A percentile compares a stretch with the other conserved stretches of the same genome.
These are phyloP conservation scores for Penicillium paxilli DNA, from an alignment of 495 filamentous ascomycete genomes.

Conservation along the genomic window DNA sequence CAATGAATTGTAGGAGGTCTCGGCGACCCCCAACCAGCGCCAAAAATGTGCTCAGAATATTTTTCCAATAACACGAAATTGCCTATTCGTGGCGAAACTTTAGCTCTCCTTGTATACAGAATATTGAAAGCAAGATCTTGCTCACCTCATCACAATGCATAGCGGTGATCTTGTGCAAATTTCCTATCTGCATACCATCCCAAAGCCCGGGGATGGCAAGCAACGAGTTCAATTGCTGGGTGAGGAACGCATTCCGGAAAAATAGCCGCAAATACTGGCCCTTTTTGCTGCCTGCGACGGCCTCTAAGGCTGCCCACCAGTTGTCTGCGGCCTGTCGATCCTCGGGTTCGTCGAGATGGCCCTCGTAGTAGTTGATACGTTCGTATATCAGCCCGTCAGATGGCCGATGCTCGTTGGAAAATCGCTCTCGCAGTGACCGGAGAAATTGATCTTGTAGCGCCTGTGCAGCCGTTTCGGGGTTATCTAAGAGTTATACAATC, in stretches of 20 bases:
- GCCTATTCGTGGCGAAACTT: no score
- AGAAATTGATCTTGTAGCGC: conserved; percentile 2
- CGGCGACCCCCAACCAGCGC: not conserved
- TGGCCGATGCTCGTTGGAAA: conserved; percentile 8
- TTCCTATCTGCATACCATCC: conserved; percentile 13
- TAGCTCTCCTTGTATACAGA: no score
- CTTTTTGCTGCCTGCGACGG: conserved; percentile 1
- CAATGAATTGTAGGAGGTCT: not conserved
- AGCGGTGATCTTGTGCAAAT: conserved; percentile 11
- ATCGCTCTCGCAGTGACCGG: conserved; percentile 7
- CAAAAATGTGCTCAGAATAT: not conserved
- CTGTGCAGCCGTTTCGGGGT: not conserved
- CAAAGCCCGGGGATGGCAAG: conserved; percentile 4
- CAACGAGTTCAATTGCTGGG: conserved; percentile 3
- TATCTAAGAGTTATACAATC: no score
- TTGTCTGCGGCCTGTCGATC: conserved; percentile 2
- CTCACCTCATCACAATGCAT: conserved; percentile 17
- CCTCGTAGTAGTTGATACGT: conserved; percentile 13
- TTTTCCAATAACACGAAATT: conserved; percentile 2
- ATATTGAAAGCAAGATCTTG: not conserved
- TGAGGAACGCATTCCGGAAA: conserved; percentile 1
- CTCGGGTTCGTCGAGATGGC: not conserved
- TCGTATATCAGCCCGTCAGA: conserved; percentile 15
- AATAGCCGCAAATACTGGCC: conserved; percentile 1
- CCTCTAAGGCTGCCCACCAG: conserved; percentile 8